Evolutionary conservation across 257 asterid genomes (phyloP).

Genomic region (Solanum chmielewskii): DNA sequence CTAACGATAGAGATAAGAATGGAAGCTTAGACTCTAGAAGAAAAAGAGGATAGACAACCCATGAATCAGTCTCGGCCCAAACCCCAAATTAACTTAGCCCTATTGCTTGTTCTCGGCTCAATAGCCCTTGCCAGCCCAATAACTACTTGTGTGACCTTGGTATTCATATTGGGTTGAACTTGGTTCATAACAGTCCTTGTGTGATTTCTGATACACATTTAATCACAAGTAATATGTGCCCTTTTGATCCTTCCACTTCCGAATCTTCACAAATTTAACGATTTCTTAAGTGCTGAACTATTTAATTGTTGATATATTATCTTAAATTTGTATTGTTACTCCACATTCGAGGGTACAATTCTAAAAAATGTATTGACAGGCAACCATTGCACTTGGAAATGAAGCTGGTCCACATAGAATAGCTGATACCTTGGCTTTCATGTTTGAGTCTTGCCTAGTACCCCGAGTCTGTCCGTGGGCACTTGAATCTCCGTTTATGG

Average conservation of each 20-base stretch:
- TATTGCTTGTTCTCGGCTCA: too few species aligned
- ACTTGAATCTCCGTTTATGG: slow-evolving; percentile 68
- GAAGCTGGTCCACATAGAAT: slow-evolving; percentile 66
- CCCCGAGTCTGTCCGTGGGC: slow-evolving; percentile 95
- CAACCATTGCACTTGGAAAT: slow-evolving; percentile 59
- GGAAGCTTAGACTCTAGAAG: too few species aligned
- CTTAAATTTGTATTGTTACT: not conserved
- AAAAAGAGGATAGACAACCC: too few species aligned
- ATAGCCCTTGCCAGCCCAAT: too few species aligned
- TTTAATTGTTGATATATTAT: not conserved
- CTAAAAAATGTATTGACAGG: slow-evolving; percentile 19
- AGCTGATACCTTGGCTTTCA: slow-evolving; percentile 75
- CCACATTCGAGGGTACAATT: not conserved
- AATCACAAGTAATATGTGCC: not conserved
- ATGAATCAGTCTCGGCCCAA: too few species aligned
- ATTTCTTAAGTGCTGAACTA: not conserved
- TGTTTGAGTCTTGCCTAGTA: slow-evolving; percentile 90
- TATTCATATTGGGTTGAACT: too few species aligned
- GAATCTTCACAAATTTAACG: not conserved
- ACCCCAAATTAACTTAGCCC: too few species aligned
- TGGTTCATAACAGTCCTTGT: too few species aligned
- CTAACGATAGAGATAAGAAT: too few species aligned
- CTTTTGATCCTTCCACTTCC: not conserved
- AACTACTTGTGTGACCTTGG: too few species aligned
- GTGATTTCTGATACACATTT: not conserved